Evolutionary conservation across 352 stramenopile species (phyloP).

Genomic region (Pythium aristosporum): DNA sequence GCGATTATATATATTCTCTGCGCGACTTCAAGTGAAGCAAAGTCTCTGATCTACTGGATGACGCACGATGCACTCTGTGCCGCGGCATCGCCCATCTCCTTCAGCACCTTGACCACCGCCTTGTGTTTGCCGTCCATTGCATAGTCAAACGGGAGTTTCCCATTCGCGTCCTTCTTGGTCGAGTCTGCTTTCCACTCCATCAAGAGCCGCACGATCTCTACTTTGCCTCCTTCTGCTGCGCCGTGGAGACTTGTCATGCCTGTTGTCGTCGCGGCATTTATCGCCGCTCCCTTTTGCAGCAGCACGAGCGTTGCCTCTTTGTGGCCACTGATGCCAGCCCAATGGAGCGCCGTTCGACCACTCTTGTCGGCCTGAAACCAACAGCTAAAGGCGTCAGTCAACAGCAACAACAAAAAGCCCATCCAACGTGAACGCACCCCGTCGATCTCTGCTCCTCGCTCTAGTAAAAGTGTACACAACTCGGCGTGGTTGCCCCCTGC

Average conservation of each 20-base stretch:
- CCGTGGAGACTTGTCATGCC: slow-evolving; percentile 89
- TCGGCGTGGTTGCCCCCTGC: slow-evolving; percentile 89
- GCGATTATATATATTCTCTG: slow-evolving; percentile 26
- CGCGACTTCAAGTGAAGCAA: slow-evolving; percentile 17
- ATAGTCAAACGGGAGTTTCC: slow-evolving; percentile 91
- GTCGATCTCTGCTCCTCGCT: slow-evolving; percentile 86
- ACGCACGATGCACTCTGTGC: slow-evolving; percentile 83
- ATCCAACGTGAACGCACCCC: slow-evolving; percentile 38
- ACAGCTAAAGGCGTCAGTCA: background rate
- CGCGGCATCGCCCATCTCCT: slow-evolving; percentile 91
- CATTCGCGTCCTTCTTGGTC: slow-evolving; percentile 86
- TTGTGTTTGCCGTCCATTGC: slow-evolving; percentile 93
- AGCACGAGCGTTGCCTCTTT: slow-evolving; percentile 87
- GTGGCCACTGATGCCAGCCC: slow-evolving; percentile 91
- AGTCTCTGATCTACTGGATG: slow-evolving; percentile 60
- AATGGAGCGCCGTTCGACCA: slow-evolving; percentile 90
- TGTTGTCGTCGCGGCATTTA: slow-evolving; percentile 90
- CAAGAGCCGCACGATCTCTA: slow-evolving; percentile 90
- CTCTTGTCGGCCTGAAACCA: slow-evolving; percentile 87
- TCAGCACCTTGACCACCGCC: slow-evolving; percentile 89
- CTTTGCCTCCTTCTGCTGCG: slow-evolving; percentile 88
- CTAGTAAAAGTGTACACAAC: slow-evolving; percentile 83
- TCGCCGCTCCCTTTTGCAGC: slow-evolving; percentile 81
- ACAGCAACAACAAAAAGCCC: background rate
- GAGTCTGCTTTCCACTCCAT: slow-evolving; percentile 91